phyloP scores from a whole-genome alignment of 177 flowering plant species.

The Vitis hybrid region DNA sequence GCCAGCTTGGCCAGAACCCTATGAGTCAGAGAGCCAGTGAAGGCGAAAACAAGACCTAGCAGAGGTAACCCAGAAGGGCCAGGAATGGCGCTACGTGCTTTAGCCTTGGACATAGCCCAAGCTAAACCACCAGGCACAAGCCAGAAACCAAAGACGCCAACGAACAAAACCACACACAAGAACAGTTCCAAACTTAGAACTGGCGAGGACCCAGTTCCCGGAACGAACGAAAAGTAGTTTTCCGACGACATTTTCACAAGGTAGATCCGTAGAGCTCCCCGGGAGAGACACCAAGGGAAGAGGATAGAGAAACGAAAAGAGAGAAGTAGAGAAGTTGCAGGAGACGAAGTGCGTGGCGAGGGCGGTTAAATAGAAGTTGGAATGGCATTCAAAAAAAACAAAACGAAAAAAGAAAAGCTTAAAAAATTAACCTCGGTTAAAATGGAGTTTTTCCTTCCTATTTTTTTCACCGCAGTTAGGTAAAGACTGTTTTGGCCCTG shows the following conservation, averaged over 20 bases:
- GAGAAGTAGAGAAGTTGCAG: not conserved
- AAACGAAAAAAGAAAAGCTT: too few species aligned
- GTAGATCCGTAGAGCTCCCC: not conserved
- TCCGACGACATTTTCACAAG: conserved; percentile 30
- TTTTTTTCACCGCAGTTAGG: too few species aligned
- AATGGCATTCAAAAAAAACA: too few species aligned
- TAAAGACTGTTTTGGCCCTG: not conserved
- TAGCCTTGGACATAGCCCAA: conserved; percentile 51
- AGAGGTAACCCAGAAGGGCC: conserved; percentile 78
- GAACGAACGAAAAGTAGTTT: conserved; percentile 18
- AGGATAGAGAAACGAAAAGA: not conserved
- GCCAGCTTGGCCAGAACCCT: conserved; percentile 44
- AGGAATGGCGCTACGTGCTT: conserved; percentile 35
- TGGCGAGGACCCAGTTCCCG: conserved; percentile 14
- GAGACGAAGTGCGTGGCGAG: conserved; percentile 3
- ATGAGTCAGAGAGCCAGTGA: conserved; percentile 46
- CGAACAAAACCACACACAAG: conserved; percentile 21
- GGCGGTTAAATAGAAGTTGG: not conserved
- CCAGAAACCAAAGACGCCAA: conserved; percentile 36
- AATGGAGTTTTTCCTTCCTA: too few species aligned
- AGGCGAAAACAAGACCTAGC: conserved; percentile 43
- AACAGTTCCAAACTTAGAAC: conserved; percentile 16
- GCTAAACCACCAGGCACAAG: conserved; percentile 72
- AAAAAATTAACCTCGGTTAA: too few species aligned
- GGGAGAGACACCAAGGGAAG: not conserved